Evolutionary conservation across 306 rosid genomes (phyloP).

Genomic region (Trifolium fragiferum): DNA sequence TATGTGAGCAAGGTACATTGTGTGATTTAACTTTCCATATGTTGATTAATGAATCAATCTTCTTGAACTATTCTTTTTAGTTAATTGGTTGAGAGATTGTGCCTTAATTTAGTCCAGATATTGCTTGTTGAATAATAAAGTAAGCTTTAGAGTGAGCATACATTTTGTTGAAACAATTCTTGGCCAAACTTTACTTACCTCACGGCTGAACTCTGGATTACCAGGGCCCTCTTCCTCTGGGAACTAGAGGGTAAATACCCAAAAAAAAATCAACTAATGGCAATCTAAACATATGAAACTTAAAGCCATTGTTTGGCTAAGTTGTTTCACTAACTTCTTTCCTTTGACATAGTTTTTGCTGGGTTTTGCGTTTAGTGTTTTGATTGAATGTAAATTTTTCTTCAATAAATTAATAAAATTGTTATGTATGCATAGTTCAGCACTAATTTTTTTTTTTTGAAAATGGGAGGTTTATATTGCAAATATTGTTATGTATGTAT

Average conservation of each 20-base stretch:
- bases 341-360: neutral
- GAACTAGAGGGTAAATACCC: too few species aligned
- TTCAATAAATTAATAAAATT: neutral
- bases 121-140: constrained; percentile 9
- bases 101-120: constrained; percentile 16
- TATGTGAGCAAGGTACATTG: constrained; percentile 23
- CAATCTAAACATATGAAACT: neutral
- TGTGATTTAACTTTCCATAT: constrained; percentile 40
- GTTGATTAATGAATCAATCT: constrained; percentile 6
- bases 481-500: neutral
- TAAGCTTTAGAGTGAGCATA: constrained; percentile 3
- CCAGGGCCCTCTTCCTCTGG: too few species aligned
- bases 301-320: neutral
- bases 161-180: neutral
- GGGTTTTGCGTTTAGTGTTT: neutral
- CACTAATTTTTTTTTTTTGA: neutral
- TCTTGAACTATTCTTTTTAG: neutral
- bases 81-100: neutral
- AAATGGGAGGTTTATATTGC: too few species aligned
- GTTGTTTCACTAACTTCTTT: neutral
- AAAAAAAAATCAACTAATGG: neutral
- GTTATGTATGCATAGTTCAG: neutral
- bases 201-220: too few species aligned
- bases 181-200: too few species aligned
- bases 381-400: neutral